Percentiles rank a stretch among this genome's conserved stretches.
These are phyloP conservation scores for Spathaspora hagerdaliae DNA, from an alignment of 805 yeast genomes.

Conservation along the genomic window DNA sequence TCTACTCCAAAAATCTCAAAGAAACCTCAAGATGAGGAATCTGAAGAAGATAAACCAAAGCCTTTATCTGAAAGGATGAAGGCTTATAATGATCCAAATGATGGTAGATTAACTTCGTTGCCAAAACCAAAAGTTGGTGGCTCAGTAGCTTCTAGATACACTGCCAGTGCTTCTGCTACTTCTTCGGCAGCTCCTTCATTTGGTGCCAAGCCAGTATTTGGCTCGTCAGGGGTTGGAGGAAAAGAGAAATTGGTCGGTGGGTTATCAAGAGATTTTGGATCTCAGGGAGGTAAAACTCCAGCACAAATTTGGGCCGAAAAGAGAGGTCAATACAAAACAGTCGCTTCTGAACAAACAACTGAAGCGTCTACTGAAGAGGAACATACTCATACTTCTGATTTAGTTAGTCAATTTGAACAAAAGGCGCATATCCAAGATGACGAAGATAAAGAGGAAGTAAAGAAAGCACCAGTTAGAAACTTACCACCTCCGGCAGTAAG, in stretches of 20 bases:
- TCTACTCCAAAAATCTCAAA: slow-evolving; percentile 32
- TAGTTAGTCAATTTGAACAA: slow-evolving; percentile 17
- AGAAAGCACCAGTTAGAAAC: slow-evolving; percentile 6
- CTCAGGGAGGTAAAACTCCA: slow-evolving; percentile 80
- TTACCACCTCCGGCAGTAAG: slow-evolving; percentile 8
- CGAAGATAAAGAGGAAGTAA: slow-evolving; percentile 6
- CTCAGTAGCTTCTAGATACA: slow-evolving; percentile 48
- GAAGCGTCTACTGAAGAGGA: slow-evolving; percentile 2
- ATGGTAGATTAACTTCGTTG: slow-evolving; percentile 47
- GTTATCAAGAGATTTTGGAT: slow-evolving; percentile 56
- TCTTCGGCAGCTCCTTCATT: slow-evolving; percentile 19
- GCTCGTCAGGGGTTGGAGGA: slow-evolving; percentile 24
- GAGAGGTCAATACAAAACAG: slow-evolving; percentile 60
- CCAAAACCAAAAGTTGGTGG: slow-evolving; percentile 59
- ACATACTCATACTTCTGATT: slow-evolving; percentile 10
- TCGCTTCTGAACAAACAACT: slow-evolving; percentile 25
- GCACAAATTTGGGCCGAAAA: slow-evolving; percentile 96
- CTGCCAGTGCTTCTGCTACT: slow-evolving; percentile 26
- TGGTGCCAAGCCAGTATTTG: slow-evolving; percentile 36
- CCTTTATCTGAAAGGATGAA: slow-evolving; percentile 43
- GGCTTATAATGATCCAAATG: slow-evolving; percentile 33
- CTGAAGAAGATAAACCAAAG: slow-evolving; percentile 46
- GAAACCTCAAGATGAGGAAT: slow-evolving; percentile 21
- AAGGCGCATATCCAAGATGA: slow-evolving; percentile 11
- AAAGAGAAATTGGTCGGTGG: slow-evolving; percentile 54